A percentile compares a stretch with the other conserved stretches of the same genome.
phyloP scores from a whole-genome alignment of 1,284 basidiomycete species.

The Apiotrichum domesticum region DNA sequence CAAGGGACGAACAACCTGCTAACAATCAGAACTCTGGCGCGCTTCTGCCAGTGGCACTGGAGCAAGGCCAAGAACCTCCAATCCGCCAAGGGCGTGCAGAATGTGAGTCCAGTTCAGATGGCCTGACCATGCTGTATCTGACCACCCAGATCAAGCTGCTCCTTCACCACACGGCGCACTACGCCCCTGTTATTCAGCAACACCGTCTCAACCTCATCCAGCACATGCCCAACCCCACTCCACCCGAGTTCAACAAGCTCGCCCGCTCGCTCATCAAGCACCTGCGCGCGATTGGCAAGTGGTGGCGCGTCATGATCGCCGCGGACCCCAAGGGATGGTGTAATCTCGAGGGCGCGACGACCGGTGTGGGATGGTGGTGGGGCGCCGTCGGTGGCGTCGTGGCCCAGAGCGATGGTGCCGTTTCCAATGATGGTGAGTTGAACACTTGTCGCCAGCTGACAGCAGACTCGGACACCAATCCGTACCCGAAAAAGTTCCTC shows the following conservation, averaged over 20 bases:
- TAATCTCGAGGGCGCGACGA: conserved; percentile 33
- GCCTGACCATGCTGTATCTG: not conserved
- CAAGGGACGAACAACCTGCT: not conserved
- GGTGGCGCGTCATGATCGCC: conserved; percentile 43
- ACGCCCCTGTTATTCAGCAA: conserved; percentile 39
- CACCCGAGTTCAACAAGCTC: conserved; percentile 23
- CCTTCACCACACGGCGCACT: conserved; percentile 37
- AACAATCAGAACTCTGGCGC: conserved; percentile 33
- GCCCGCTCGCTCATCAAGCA: conserved; percentile 38
- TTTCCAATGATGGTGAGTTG: conserved; percentile 42
- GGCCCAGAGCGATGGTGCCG: conserved; percentile 38
- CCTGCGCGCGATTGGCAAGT: conserved; percentile 44
- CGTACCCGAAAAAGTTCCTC: conserved; percentile 55
- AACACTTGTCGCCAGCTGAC: not conserved
- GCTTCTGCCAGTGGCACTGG: conserved; percentile 44
- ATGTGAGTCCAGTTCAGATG: conserved; percentile 20
- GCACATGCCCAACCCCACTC: conserved; percentile 9
- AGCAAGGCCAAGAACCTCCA: conserved; percentile 39
- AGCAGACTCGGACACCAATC: conserved; percentile 30
- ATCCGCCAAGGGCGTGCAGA: conserved; percentile 25
- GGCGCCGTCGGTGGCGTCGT: conserved; percentile 43
- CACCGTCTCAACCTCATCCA: conserved; percentile 34
- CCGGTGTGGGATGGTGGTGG: conserved; percentile 48
- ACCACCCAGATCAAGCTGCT: conserved; percentile 28
- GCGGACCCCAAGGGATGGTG: conserved; percentile 45